These are phyloP conservation scores for Leccinum obscurum DNA, from an alignment of 768 basidiomycete genomes.

Conservation along the genomic window DNA sequence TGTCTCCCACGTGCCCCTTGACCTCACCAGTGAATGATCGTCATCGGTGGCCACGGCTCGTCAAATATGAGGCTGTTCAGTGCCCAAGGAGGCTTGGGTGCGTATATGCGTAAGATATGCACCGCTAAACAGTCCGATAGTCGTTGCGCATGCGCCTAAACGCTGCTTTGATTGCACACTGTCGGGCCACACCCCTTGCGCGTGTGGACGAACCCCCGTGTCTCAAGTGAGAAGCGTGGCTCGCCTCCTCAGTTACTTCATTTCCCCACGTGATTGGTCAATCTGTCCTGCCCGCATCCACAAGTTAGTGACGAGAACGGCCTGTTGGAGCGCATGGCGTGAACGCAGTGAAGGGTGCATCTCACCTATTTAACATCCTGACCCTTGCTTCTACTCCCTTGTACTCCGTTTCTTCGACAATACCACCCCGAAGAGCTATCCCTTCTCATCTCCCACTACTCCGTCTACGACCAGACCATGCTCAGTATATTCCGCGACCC, in stretches of 20 bases:
- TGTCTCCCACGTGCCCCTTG: slow-evolving; percentile 28
- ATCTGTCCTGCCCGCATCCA: slow-evolving; percentile 32
- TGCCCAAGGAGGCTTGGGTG: slow-evolving; percentile 16
- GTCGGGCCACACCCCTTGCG: slow-evolving; percentile 26
- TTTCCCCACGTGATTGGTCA: slow-evolving; percentile 26
- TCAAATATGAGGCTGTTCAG: slow-evolving; percentile 12
- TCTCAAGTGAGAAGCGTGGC: slow-evolving; percentile 25
- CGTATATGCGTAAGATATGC: slow-evolving; percentile 18
- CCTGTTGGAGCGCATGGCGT: slow-evolving; percentile 40
- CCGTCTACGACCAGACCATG: slow-evolving; percentile 53
- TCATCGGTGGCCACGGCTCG: neutral
- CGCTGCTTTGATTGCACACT: slow-evolving; percentile 18
- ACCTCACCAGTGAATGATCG: neutral
- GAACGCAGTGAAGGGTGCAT: slow-evolving; percentile 44
- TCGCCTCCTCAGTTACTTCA: slow-evolving; percentile 25
- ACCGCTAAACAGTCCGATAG: slow-evolving; percentile 12
- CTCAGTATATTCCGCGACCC: slow-evolving; percentile 61
- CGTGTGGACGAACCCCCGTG: slow-evolving; percentile 29
- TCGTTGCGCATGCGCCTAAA: slow-evolving; percentile 7
- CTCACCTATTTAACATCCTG: slow-evolving; percentile 31
- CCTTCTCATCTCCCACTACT: slow-evolving; percentile 41
- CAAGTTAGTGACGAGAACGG: slow-evolving; percentile 29
- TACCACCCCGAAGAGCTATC: slow-evolving; percentile 29
- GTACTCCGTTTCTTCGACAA: slow-evolving; percentile 39
- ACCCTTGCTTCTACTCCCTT: slow-evolving; percentile 39